phyloP scores from a whole-genome alignment of 2,329 filamentous ascomycete species.

The Verticillium nonalfalfae region DNA sequence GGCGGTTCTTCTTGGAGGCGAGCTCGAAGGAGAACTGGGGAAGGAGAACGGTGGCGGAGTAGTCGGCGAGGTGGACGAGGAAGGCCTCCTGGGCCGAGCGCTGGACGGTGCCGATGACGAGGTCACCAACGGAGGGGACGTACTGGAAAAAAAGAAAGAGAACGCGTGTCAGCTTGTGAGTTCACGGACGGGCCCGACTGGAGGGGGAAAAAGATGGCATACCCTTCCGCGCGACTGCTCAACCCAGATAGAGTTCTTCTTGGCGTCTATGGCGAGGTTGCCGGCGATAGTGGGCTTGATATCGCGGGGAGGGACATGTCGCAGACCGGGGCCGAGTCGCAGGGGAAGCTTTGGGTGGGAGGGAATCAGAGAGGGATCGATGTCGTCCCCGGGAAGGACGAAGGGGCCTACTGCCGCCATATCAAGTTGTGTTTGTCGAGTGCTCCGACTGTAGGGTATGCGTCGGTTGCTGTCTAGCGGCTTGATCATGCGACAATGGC shows the following conservation, averaged over 20 bases:
- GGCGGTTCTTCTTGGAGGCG: constrained; percentile 86
- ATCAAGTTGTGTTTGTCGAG: background rate
- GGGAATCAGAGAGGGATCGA: constrained; percentile 62
- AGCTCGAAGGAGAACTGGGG: constrained; percentile 90
- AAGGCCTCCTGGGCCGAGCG: constrained; percentile 71
- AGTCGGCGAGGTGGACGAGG: constrained; percentile 68
- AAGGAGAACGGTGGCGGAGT: constrained; percentile 60
- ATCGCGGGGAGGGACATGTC: constrained; percentile 70
- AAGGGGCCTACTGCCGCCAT: constrained; percentile 39
- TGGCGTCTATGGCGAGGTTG: constrained; percentile 58
- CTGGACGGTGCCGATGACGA: constrained; percentile 81
- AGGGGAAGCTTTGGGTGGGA: constrained; percentile 63
- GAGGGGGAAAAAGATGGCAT: constrained; percentile 24
- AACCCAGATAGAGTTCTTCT: constrained; percentile 74
- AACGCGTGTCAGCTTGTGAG: constrained; percentile 17
- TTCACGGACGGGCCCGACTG: background rate
- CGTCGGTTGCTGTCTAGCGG: background rate
- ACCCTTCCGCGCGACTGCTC: constrained; percentile 67
- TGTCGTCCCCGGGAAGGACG: constrained; percentile 75
- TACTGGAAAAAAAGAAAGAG: constrained; percentile 48
- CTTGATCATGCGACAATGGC: background rate
- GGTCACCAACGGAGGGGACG: constrained; percentile 70
- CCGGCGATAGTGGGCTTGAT: constrained; percentile 64
- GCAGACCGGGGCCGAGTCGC: constrained; percentile 77
- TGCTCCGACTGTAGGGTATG: background rate